Evolutionary conservation across 176 grass and related monocot genomes (phyloP), one percentile per base, ranked within the genome.

Genomic region (Oryza longistaminata): DNA sequence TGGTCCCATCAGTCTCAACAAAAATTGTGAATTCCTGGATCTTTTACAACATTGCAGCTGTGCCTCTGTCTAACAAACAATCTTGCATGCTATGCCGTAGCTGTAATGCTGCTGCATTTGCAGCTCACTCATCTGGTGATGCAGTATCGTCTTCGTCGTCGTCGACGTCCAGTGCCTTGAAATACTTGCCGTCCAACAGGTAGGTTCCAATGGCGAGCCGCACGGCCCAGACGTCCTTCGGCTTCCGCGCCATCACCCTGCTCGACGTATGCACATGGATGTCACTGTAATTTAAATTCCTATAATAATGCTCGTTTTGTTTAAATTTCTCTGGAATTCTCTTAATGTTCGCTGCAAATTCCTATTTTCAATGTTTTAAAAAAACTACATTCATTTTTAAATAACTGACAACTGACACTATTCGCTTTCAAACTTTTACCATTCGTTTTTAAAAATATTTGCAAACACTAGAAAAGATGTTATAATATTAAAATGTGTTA

Each of bases 171-270:
- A 98, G 86, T 40, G 89, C 81, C 66, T 75, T 90, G 91, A 98
- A 95, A 65, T 88, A 84, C 77, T 93, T 98, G 13, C 85, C 85
- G 69, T 98, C 93, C 15, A 98, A 42, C 45, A 95, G 85, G 73
- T 93, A 95, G 0, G 83, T 90, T 58, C 92, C 90, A 7, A 89
- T 89, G 66, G 91, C 85, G 11, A 98, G 86, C 29, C 96, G 96
- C 35, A 98, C 89, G 11, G 91, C 91, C 93, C 96, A 98, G 45
- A 95, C 96, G 81, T 95, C 95, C 74, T 93, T 97, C 0, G 93
- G 96, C 84, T 92, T 98, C 81, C 91, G 89, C 7, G 96, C 83
- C 45, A 94, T 60, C 53, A 98, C 88, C 87, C 96, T 94, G 83
- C 24, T 58, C 53, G 53, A 58, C 1, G n/a, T 55, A 7, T 7